Percentiles rank a stretch among this genome's conserved stretches.
Evolutionary conservation across 306 rosid species (phyloP).

Genomic region (Malus sieversii): DNA sequence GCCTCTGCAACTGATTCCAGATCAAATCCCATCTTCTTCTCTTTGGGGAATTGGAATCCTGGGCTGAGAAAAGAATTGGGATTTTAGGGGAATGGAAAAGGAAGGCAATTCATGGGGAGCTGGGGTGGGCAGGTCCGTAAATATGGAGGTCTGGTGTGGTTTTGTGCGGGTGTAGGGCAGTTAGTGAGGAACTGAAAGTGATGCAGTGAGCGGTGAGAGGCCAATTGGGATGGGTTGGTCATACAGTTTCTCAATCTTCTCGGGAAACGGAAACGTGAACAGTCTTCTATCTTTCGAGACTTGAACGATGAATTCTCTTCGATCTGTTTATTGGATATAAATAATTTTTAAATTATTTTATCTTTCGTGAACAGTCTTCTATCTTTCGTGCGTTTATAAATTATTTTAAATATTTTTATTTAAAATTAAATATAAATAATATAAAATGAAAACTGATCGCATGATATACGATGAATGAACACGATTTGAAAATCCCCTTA

Average conservation of each 20-base stretch:
- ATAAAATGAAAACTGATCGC: fast-evolving
- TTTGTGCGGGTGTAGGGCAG: not conserved
- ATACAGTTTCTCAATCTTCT: slow-evolving; percentile 11
- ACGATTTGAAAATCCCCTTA: fast-evolving
- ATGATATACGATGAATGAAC: fast-evolving
- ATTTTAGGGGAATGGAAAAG: slow-evolving; percentile 3
- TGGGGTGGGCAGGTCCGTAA: not conserved
- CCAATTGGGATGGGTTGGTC: not conserved
- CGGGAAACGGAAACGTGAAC: slow-evolving; percentile 22
- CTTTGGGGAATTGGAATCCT: not conserved
- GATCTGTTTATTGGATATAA: too few species aligned
- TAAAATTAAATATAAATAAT: too few species aligned
- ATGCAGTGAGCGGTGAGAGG: not conserved
- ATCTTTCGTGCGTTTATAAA: fast-evolving
- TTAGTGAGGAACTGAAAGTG: slow-evolving; percentile 8
- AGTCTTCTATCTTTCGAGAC: not conserved
- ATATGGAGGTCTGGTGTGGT: not conserved
- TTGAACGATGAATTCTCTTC: too few species aligned
- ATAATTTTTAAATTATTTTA: too few species aligned
- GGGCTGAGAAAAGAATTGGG: slow-evolving; percentile 12
- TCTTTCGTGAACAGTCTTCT: too few species aligned
- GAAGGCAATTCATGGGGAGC: slow-evolving; percentile 2
- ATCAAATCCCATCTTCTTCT: slow-evolving; percentile 51
- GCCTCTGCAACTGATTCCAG: slow-evolving; percentile 83
- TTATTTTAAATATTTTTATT: too few species aligned